These are phyloP conservation scores for Boletus rubroflammeus DNA, from an alignment of 768 basidiomycete genomes.

Conservation along the genomic window DNA sequence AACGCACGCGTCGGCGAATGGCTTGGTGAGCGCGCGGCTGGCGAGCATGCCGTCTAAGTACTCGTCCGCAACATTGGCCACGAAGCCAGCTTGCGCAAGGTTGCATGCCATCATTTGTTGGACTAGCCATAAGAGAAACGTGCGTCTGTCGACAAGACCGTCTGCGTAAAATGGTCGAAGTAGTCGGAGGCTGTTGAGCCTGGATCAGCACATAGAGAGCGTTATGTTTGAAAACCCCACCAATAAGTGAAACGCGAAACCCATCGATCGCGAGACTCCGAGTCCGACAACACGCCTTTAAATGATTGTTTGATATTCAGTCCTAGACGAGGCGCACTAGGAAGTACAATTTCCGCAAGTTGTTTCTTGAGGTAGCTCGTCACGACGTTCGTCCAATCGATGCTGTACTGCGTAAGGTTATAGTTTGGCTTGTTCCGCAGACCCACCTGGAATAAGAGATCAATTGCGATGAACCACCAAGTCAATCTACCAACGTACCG, in stretches of 20 bases:
- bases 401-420: conserved; percentile 77
- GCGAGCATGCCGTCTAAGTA: conserved; percentile 68
- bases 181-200: conserved; percentile 52
- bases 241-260: conserved; percentile 75
- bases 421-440: conserved; percentile 76
- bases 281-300: conserved; percentile 74
- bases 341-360: conserved; percentile 71
- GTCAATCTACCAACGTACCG: conserved; percentile 39
- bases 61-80: conserved; percentile 73
- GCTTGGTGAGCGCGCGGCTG: conserved; percentile 64
- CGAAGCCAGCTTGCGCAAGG: conserved; percentile 76
- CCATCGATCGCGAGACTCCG: conserved; percentile 70
- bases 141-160: conserved; percentile 73
- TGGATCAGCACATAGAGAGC: background rate
- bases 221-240: conserved; percentile 35
- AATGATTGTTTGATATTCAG: conserved; percentile 82
- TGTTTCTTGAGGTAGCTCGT: conserved; percentile 83
- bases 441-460: conserved; percentile 48
- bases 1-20: conserved; percentile 70
- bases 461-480: background rate
- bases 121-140: conserved; percentile 76
- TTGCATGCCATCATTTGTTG: conserved; percentile 76
- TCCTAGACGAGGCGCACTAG: conserved; percentile 71
- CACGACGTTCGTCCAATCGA: conserved; percentile 81
- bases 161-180: conserved; percentile 76